Evolutionary conservation across 2,329 filamentous ascomycete species (phyloP), one percentile per base, ranked within the genome.

Genomic region (Paradendryphiella salina): DNA sequence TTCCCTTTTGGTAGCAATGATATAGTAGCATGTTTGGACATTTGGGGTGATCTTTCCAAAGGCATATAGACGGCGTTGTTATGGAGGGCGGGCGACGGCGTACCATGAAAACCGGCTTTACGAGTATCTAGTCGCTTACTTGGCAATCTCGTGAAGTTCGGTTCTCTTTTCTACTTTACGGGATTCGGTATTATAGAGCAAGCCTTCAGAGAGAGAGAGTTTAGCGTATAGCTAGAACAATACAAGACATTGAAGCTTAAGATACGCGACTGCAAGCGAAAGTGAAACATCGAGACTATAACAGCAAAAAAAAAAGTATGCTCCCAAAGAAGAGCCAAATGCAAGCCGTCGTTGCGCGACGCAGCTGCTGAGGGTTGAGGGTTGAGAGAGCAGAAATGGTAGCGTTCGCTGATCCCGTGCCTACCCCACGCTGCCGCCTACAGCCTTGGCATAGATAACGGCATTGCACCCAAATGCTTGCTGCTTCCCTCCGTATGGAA

Each of bases 401-500:
- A 41, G 4, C 28, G 21, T 18, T 33, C 3, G 39, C 14, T 40
- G 23, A 11, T 18, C 9, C 14, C 4, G 23, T 39, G 20, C 10
- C 17, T 52, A 56, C 59, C 61, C 61, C 61, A 61, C 61, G 56
- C 51, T 55, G 46, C 33, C 55, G 45, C 51, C 50, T 46, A 15
- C 9, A 14, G 52, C 15, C 63, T 63, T 61, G 58, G 63, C 61
- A 55, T 55, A 39, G 46, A 51, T 60, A 63, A 65, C 50, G 28
- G 28, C 37, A 63, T 64, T 59, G 38, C 46, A 52, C 52, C 45
- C 36, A 15, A 28, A 43, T 34, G 31, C 47, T 46, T 50, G 41
- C 51, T 56, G 55, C 46, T 47, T 49, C 60, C 43, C 52, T 40
- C 38, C 8, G 40, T 15, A 18, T 26, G 23, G 38, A 17, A 26